Base-by-base conservation (phyloP, 768 basidiomycete genomes). In the Lactifluus subvellereus region DNA sequence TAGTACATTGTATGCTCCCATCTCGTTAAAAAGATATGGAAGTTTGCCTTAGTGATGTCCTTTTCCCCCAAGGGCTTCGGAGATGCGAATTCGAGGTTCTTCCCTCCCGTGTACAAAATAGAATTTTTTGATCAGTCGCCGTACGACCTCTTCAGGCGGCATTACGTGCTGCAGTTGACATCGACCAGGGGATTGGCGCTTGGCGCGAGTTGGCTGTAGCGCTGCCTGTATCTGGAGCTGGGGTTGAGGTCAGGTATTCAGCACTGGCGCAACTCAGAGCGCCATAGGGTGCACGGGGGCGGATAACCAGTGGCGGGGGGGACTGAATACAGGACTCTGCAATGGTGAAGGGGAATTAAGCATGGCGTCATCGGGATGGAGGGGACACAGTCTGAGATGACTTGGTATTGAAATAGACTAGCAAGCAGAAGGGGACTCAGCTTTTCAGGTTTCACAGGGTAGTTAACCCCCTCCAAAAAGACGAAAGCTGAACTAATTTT, bases 391-490 rank as follows among this genome's bases (percentile, higher is more conserved):
- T 87, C 11, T 77, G 2, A 22, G 22, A 2, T 22, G 22, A 22
- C 22, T 22, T 2, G 22, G 22, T 22, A 22, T 22, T 22, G 2
- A 22, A 22, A 22, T 22, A 22, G 22, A 22, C 22, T 22, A 22
- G 22, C 22, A 22, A 22, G 22, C 22, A 22, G 1, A 22, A 22
- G 22, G 22, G 2, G 22, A 22, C 22, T 22, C 22, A 22, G 22
- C 22, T 22, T 22, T 1, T 1, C 22, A 22, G 1, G 22, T 22
- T 22, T 22, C 22, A 22, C 22, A 22, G 87, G 83, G 22, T 22
- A 2, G 69, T 91, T 93, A 40, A 95, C 82, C 69, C 85, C 87
- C 64, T 79, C 80, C 94, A 94, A 97, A 32, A 91, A 76, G 6
- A 80, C 78, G 82, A 67, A 94, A 89, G 22, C 85, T 78, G 4